Base-by-base conservation (phyloP, 2,329 filamentous ascomycete genomes). In the Phialophora macrospora region DNA sequence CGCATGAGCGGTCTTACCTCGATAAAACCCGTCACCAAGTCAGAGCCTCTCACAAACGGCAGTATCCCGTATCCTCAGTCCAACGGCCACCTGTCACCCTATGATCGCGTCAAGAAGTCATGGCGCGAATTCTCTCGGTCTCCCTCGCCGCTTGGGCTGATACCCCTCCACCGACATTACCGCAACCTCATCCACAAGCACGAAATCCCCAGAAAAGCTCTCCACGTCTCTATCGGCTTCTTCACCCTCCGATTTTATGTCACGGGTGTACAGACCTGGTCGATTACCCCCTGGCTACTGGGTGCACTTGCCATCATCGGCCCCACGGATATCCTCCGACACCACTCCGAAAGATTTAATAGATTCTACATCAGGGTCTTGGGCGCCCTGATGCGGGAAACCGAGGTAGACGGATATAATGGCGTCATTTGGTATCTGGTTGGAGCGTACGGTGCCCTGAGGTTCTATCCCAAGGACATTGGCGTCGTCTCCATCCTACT, bases 201-300 rank as follows among this genome's bases (percentile, higher is more conserved):
- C 79, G 95, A 99, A 80, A 93, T 99, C 60, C 95, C 95, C 9
- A 90, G 95, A 73, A 99, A 99, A 79, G 82, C 88, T 48, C 84
- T 99, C 44, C 95, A 99, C 77, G 92, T 98, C 64, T 97, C 93
- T 55, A 99, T 99, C 75, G 95, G 95, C 62, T 98, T 98, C 80
- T 84, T 98, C 67, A 92, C 94, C 22, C 85, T 97, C 54, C 91
- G 89, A 81, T 85, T 98, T 44, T 99, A 98, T 78, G 83, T 87
- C 57, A 87, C 85, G 28, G 94, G 93, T 63, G 86, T 89, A 4
- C 93, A 97, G 77, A 87, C 91, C 0, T 82, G 81, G 22, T 80
- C 89, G 20, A 94, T 99, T 58, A 90, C 93, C 51, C 94, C 95
- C 0, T 92, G 90, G 75, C 85, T 99, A 51, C 88, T 98, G 77